Evolutionary conservation across 2,329 filamentous ascomycete species (phyloP), one percentile per base, ranked within the genome.

Genomic region (Aureobasidium sp.): DNA sequence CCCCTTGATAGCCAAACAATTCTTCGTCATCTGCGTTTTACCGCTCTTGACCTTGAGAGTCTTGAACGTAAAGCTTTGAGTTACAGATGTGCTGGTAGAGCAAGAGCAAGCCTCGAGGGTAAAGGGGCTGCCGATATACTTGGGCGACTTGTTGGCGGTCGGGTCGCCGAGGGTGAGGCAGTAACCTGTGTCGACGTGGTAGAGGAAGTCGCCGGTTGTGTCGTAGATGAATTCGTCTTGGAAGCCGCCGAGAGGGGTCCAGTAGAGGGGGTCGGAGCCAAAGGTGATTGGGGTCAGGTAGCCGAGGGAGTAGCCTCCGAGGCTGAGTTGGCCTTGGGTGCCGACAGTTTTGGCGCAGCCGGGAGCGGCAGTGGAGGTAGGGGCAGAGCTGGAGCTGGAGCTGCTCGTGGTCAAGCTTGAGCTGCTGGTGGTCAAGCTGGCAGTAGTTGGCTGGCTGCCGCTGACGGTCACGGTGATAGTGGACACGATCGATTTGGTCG

Each of bases 271-370:
- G 17, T 59, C 56, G 22, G 17, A 17, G 44, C 41, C n/a, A 36
- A 20, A 49, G 22, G 22, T 25, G 25, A 59, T 59, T 17, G 56
- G 56, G 17, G 56, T 59, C 5, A 25, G 44, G 29, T 27, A 59
- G 2, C 56, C 56, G 34, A 59, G 56, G 2, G 56, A 37, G 25
- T 59, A 59, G 44, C 56, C 56, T 15, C 56, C 56, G 31, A 59
- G 44, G 17, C 20, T 27, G 34, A 59, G 56, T 27, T 59, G 56
- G 17, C 56, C 56, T 41, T 59, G 56, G 7, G 42, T 6, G 4
- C 39, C 39, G 7, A 5, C 9, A 3, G 56, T 48, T 36, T 48
- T 48, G 42, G 56, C 25, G 9, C 56, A 59, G 15, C 34, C 31
- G 8, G 56, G 42, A 4, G 36, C 22, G 11, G 44, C n/a, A 5